phyloP scores from a whole-genome alignment of 352 stramenopile genomes.

The Pythium rishiriense region DNA sequence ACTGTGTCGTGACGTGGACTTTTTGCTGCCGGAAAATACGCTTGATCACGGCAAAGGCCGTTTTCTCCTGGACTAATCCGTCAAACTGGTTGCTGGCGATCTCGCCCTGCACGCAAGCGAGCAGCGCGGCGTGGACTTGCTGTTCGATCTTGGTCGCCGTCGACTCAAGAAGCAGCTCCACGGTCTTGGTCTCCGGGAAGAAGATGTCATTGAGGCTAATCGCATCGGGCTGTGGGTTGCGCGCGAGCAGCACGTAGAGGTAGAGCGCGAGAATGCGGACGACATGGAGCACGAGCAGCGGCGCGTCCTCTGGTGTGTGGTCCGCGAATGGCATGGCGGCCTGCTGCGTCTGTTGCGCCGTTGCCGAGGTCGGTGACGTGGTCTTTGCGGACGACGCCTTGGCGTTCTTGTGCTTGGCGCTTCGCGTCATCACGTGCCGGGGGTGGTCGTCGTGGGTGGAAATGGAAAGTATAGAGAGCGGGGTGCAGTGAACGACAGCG shows the following conservation, averaged over 20 bases:
- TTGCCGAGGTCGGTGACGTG: not conserved
- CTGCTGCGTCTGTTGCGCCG: not conserved
- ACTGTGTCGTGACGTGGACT: conserved; percentile 34
- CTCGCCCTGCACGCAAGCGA: conserved; percentile 46
- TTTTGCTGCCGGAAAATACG: conserved; percentile 53
- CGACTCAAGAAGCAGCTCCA: conserved; percentile 21
- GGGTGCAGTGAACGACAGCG: not conserved
- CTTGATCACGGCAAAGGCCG: conserved; percentile 49
- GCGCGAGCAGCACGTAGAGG: conserved; percentile 55
- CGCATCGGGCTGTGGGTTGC: conserved; percentile 26
- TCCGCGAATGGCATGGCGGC: not conserved
- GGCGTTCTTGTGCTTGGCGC: conserved; percentile 20
- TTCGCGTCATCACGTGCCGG: conserved; percentile 19
- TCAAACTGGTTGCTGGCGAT: conserved; percentile 65
- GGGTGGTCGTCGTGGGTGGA: conserved; percentile 13
- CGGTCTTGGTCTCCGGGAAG: conserved; percentile 29
- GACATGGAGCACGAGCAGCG: conserved; percentile 53
- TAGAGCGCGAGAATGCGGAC: conserved; percentile 65
- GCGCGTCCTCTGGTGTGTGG: conserved; percentile 26
- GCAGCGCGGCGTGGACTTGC: conserved; percentile 40
- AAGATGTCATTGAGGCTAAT: conserved; percentile 37
- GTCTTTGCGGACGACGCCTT: not conserved
- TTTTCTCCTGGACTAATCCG: conserved; percentile 54
- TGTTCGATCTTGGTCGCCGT: conserved; percentile 30
- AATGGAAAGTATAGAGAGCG: conserved; percentile 7